Evolutionary conservation across 352 stramenopile genomes (phyloP).

Genomic region (Globisporangium cystogenes): DNA sequence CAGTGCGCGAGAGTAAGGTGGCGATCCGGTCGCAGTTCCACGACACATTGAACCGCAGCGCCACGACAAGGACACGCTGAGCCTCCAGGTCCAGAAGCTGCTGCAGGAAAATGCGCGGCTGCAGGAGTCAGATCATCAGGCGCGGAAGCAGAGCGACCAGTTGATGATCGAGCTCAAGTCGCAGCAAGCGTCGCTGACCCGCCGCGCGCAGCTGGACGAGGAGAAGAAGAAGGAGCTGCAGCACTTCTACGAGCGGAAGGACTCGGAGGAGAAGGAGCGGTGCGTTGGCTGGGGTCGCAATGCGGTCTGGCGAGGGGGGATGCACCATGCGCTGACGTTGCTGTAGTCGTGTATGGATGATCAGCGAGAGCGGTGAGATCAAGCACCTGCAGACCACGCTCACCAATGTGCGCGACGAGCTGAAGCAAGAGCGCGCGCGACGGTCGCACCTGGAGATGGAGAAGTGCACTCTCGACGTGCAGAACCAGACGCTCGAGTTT

Average conservation of each 20-base stretch:
- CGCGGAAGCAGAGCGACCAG: constrained; percentile 51
- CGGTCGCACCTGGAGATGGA: constrained; percentile 51
- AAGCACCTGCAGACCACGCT: constrained; percentile 47
- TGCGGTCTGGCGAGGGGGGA: no score
- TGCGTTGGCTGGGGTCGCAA: constrained; percentile 6
- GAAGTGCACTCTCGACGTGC: constrained; percentile 54
- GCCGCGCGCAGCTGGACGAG: constrained; percentile 49
- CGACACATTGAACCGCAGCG: constrained; percentile 30
- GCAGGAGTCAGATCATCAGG: constrained; percentile 29
- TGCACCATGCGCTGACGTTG: neutral
- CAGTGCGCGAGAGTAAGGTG: constrained; percentile 25
- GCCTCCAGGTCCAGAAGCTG: constrained; percentile 21
- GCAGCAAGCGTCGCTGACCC: constrained; percentile 34
- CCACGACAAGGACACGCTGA: constrained; percentile 9
- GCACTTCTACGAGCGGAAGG: constrained; percentile 54
- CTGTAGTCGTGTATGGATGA: constrained; percentile 1
- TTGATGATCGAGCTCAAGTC: constrained; percentile 53
- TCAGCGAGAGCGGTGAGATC: constrained; percentile 43
- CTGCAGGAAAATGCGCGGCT: constrained; percentile 25
- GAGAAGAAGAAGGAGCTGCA: constrained; percentile 65
- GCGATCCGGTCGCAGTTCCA: constrained; percentile 17
- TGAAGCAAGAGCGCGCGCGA: constrained; percentile 49
- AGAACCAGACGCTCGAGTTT: constrained; percentile 47
- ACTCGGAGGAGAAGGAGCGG: constrained; percentile 43
- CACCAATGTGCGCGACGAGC: constrained; percentile 34